Percentiles rank a stretch among this genome's conserved stretches.
These are phyloP conservation scores for Stachybotrys elegans DNA, from an alignment of 2,329 filamentous ascomycete genomes.

Conservation along the genomic window DNA sequence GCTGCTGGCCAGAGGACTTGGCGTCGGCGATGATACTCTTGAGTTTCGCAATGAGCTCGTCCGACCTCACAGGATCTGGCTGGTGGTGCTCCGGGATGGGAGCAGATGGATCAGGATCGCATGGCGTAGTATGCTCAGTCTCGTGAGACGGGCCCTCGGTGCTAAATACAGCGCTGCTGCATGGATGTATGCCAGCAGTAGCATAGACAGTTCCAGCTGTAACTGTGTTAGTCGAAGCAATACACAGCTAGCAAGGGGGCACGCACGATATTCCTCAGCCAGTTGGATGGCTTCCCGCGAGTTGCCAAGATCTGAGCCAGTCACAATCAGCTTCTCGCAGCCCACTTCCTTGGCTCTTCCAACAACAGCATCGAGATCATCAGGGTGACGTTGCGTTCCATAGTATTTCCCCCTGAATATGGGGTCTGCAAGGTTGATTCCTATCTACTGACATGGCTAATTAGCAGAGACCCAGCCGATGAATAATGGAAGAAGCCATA, in stretches of 20 bases:
- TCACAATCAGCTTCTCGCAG: constrained; percentile 87
- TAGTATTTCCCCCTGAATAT: constrained; percentile 84
- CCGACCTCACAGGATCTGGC: constrained; percentile 38
- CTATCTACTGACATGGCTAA: constrained; percentile 51
- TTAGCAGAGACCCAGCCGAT: constrained; percentile 5
- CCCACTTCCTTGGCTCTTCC: constrained; percentile 71
- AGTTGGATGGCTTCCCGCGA: constrained; percentile 70
- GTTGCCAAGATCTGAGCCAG: constrained; percentile 79
- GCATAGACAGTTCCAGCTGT: constrained; percentile 77
- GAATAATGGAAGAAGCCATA: constrained; percentile 27
- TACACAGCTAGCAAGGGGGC: constrained; percentile 1
- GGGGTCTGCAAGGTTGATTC: constrained; percentile 92
- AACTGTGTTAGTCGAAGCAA: constrained; percentile 3
- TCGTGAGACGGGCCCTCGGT: constrained; percentile 38
- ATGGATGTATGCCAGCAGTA: constrained; percentile 92
- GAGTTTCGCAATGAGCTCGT: constrained; percentile 54
- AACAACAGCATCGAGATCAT: constrained; percentile 74
- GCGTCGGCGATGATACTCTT: constrained; percentile 57
- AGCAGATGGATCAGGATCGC: constrained; percentile 45
- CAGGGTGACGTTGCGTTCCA: constrained; percentile 67
- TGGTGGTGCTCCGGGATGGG: constrained; percentile 44
- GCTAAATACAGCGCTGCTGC: constrained; percentile 76
- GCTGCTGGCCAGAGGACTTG: constrained; percentile 34
- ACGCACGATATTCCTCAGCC: constrained; percentile 67
- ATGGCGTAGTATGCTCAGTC: constrained; percentile 44